Base-by-base conservation (phyloP, 805 yeast genomes). In the Candida fluviatilis region DNA sequence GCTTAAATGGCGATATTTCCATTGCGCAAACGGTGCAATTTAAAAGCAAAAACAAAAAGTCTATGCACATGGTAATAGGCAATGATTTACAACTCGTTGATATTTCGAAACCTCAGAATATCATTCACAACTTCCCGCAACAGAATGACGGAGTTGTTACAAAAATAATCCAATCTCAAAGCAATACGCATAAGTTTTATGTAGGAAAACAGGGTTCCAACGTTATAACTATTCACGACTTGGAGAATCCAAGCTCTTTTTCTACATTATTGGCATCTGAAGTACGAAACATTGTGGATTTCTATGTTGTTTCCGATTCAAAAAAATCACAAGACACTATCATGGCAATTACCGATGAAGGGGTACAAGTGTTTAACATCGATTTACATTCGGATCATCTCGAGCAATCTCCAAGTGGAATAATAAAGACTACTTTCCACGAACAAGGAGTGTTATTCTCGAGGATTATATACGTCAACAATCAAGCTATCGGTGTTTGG, bases 401-500 rank as follows among this genome's bases (percentile, higher is more conserved):
- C 18, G 35, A 37, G 4, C 43, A 38, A 19, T 14, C 42, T 1
- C 41, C 46, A 15, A 18, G 39, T 35, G 18, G 48, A 24, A 13
- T 38, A 15, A 44, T 58, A 34, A 42, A 26, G 24, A 49, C 60
- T n/a, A 42, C 40, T 31, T 36, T 34, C 31, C 41, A 45, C 17
- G 45, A 40, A 8, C 24, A 38, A 12, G 26, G 38, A 11, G 39
- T 50, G 12, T 29, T 23, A 4, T 55, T 60, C 38, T 40, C 50
- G 31, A 54, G 57, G 40, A 49, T 50, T 17, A 68, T 67, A 47
- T 67, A 64, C 35, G 54, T 42, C 4, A 23, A 33, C 23, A 23
- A 33, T 13, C 10, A 13, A 12, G 54, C 64, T 13, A 55, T 60
- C 10, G 71, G 74, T 8, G 72, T 74, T 12, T 62, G 65, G 64